Conservation (phyloP, 345 rosid species). For the Balakata baccata region DNA sequence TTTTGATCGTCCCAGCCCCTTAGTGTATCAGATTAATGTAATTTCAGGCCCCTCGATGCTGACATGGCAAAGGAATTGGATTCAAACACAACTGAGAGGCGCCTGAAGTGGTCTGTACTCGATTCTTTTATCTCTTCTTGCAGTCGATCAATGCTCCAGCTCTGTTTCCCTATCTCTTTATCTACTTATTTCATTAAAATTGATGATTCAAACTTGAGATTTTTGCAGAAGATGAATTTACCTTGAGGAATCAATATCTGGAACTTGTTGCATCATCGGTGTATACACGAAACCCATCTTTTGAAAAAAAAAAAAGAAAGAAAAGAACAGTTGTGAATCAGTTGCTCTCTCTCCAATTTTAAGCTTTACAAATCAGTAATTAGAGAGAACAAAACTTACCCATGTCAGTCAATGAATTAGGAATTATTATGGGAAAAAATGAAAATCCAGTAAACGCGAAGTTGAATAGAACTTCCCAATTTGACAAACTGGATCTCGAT, state of each 20-base stretch:
- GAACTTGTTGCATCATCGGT: conserved; percentile 79
- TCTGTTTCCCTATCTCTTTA: too few species aligned
- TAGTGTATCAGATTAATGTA: too few species aligned
- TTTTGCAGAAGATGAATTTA: conserved; percentile 16
- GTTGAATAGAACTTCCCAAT: conserved; percentile 48
- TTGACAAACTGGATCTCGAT: too few species aligned
- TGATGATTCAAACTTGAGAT: background rate
- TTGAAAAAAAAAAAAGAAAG: too few species aligned
- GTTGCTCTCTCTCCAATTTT: background rate
- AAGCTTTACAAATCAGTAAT: background rate
- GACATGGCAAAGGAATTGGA: too few species aligned
- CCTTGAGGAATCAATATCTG: conserved; percentile 81
- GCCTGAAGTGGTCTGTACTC: too few species aligned
- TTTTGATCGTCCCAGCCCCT: too few species aligned
- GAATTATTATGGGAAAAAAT: conserved; percentile 41
- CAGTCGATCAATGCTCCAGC: too few species aligned
- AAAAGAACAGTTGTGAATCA: background rate
- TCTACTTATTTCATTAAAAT: too few species aligned
- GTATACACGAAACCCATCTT: conserved; percentile 40
- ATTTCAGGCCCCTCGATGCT: too few species aligned
- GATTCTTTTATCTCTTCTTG: too few species aligned
- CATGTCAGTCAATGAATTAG: conserved; percentile 41
- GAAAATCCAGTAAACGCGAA: conserved; percentile 44
- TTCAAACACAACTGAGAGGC: too few species aligned
- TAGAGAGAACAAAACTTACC: conserved; percentile 10